Percentiles rank a stretch among this genome's conserved stretches.
These are phyloP conservation scores for Pycnococcus provasolii DNA, from an alignment of 139 green algal genomes.

Conservation along the genomic window DNA sequence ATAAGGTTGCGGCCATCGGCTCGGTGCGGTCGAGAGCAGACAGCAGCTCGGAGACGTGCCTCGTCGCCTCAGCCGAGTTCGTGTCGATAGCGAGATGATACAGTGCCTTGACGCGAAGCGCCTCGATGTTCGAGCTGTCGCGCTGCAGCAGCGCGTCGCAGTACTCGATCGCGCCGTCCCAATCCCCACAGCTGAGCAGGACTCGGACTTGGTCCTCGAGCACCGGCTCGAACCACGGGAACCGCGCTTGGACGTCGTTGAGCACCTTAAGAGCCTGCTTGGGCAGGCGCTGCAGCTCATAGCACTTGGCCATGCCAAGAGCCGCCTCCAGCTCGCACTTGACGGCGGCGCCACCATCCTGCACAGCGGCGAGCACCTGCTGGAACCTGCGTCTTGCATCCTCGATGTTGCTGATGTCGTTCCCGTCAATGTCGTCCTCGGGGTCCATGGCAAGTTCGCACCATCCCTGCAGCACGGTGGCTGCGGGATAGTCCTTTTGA, in stretches of 20 bases:
- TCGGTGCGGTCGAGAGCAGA: background rate
- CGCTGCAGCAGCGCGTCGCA: constrained; percentile 29
- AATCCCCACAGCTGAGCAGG: constrained; percentile 41
- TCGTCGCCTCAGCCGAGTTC: constrained; percentile 33
- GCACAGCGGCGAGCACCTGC: background rate
- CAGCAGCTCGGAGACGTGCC: constrained; percentile 37
- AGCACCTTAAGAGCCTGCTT: constrained; percentile 2
- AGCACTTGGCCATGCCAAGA: constrained; percentile 45
- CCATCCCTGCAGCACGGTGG: constrained; percentile 43
- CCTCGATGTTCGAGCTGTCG: constrained; percentile 46
- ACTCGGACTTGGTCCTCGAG: constrained; percentile 48
- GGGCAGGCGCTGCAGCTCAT: constrained; percentile 30
- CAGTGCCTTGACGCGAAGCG: constrained; percentile 35
- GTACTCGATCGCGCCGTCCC: constrained; percentile 36
- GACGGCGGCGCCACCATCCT: background rate
- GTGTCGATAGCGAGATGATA: constrained; percentile 36
- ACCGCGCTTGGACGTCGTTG: constrained; percentile 25
- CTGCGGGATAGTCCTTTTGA: constrained; percentile 24
- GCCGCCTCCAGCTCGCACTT: constrained; percentile 38
- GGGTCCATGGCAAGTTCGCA: constrained; percentile 40
- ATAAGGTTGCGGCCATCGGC: background rate
- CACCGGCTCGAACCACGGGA: constrained; percentile 46
- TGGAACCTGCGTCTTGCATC: constrained; percentile 12
- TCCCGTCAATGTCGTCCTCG: constrained; percentile 29
- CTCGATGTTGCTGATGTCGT: constrained; percentile 35